phyloP scores from a whole-genome alignment of 768 basidiomycete genomes.

The Suillus clintonianus region DNA sequence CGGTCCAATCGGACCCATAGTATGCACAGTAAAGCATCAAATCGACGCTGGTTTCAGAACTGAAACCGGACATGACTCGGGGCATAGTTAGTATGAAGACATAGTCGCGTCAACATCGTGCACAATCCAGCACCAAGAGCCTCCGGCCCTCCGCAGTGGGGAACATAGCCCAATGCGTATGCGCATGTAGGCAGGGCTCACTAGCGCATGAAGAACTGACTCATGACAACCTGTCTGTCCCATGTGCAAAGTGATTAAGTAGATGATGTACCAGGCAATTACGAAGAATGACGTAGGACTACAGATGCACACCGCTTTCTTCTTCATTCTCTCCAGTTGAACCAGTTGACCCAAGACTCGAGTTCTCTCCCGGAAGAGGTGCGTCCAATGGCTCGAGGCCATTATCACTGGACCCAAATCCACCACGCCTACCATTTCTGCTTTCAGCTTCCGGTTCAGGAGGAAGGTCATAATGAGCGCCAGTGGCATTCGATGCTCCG shows the following conservation, averaged over 20 bases:
- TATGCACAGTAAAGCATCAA: background rate
- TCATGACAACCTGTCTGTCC: background rate
- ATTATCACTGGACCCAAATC: conserved; percentile 1
- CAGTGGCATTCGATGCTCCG: conserved; percentile 31
- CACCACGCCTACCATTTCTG: background rate
- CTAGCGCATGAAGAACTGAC: background rate
- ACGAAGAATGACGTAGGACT: background rate
- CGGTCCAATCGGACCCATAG: background rate
- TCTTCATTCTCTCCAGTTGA: background rate
- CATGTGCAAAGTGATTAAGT: background rate
- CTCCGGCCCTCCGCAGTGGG: too few relatives aligned
- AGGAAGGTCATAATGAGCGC: conserved; percentile 1
- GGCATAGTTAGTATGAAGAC: background rate
- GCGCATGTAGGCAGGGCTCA: background rate
- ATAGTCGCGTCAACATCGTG: background rate
- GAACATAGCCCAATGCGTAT: background rate
- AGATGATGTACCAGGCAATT: background rate
- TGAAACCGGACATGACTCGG: background rate
- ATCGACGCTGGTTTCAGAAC: too few relatives aligned
- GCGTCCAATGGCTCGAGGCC: background rate
- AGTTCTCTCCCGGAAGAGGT: background rate
- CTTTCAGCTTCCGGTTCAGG: background rate
- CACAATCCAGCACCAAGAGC: background rate
- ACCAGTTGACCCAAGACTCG: background rate
- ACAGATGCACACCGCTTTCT: background rate